Base-by-base conservation (phyloP, 2,329 filamentous ascomycete species). In the Cladosporium cucumerinum region DNA sequence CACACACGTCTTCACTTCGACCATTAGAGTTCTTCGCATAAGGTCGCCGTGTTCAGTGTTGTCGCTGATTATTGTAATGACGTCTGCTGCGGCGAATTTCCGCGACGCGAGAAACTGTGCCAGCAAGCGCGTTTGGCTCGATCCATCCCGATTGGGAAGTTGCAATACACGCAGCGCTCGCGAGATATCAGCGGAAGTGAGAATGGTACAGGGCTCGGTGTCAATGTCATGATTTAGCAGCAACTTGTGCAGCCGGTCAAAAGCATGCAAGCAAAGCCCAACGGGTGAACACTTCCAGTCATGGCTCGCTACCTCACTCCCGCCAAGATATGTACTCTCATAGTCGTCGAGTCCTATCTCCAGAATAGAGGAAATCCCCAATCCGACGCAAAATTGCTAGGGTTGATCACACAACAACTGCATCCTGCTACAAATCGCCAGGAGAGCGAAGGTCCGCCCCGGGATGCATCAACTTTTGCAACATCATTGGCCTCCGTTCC, bases 271-370 rank as follows among this genome's bases (percentile, higher is more conserved):
- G 8, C 7, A 75, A 73, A 67, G 61, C 49, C 60, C 11, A 28
- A 55, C 32, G 49, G 32, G 16, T 62, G 49, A 62, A 62, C 28
- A 46, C n/a, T 18, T 30, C 34, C 55, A 43, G 28, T 28, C 54
- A 96, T 94, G 89, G 85, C 89, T 72, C 89, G 90, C 65, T 96
- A 90, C 77, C 84, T 98, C 54, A 96, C 91, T n/a, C 91, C 94
- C 14, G 89, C 92, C 70, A 96, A 95, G 75, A 86, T 98, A 70
- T 89, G 90, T 73, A 84, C 97, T 26, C 84, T 98, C 63, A 86
- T 87, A 63, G 85, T 99, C 61, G 85, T 95, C 61, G 87, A 92
- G 71, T 83, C 97, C 62, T 98, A 99, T 78, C 68, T 64, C 5
- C 54, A 64, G 16, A 52, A 57, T 51, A 43, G 54, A 23, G 54